Percentiles rank a stretch among this genome's conserved stretches.
Conservation (phyloP, 495 filamentous ascomycete species). For the Penicillium paradoxum region DNA sequence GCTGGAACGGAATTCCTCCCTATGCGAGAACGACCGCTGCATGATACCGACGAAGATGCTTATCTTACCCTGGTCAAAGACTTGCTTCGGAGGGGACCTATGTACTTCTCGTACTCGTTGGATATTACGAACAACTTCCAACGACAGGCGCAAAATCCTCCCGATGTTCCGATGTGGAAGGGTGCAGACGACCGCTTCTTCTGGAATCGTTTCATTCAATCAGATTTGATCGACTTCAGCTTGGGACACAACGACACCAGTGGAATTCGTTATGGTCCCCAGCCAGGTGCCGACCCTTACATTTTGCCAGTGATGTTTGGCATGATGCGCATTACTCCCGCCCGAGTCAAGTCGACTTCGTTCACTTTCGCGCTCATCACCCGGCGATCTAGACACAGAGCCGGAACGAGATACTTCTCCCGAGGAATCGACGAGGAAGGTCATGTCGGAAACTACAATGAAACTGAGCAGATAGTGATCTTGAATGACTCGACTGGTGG, state of each 20-base stretch:
- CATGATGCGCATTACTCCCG: slow-evolving; percentile 81
- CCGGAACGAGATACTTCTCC: slow-evolving; percentile 89
- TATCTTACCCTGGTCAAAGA: slow-evolving; percentile 75
- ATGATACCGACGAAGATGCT: slow-evolving; percentile 87
- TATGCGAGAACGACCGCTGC: slow-evolving; percentile 83
- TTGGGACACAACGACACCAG: slow-evolving; percentile 39
- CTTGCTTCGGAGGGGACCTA: slow-evolving; percentile 73
- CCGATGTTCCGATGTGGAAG: slow-evolving; percentile 74
- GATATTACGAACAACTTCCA: slow-evolving; percentile 96
- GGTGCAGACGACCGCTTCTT: slow-evolving; percentile 96
- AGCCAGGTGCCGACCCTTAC: slow-evolving; percentile 80
- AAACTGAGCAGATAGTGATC: slow-evolving; percentile 88
- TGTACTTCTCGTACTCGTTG: slow-evolving; percentile 97
- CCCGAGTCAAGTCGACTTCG: slow-evolving; percentile 72
- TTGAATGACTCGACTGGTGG: slow-evolving; percentile 74
- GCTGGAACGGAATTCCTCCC: slow-evolving; percentile 89
- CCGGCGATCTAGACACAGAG: slow-evolving; percentile 76
- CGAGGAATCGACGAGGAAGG: slow-evolving; percentile 88
- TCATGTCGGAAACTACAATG: slow-evolving; percentile 96
- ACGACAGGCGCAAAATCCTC: slow-evolving; percentile 71
- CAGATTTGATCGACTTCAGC: slow-evolving; percentile 85
- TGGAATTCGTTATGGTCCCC: slow-evolving; percentile 55
- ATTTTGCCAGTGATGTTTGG: slow-evolving; percentile 94
- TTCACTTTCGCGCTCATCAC: slow-evolving; percentile 86
- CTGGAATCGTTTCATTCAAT: slow-evolving; percentile 92